Evolutionary conservation across 2,329 filamentous ascomycete genomes (phyloP), one percentile per base, ranked within the genome.

Genomic region (Cercospora zeae-maydis): DNA sequence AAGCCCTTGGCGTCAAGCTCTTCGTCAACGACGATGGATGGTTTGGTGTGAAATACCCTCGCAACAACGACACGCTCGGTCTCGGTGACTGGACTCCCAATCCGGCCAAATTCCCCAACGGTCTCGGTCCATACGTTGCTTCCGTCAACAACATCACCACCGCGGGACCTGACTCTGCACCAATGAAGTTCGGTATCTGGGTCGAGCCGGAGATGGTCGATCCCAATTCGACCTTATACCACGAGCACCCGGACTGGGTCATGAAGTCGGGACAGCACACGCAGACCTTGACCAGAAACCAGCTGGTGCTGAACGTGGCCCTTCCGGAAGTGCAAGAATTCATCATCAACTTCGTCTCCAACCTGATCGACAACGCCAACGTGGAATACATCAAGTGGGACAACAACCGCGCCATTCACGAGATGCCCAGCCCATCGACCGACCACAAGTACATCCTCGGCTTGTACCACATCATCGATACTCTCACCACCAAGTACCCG

Each of bases 161-260:
- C 1, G 74, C 77, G 4, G 76, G 86, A 2, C 76, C 79, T 2
- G 79, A 81, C 0, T 73, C 78, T 2, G 75, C 77, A 0, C 78
- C 81, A 1, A 72, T 89, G 52, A 78, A 81, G 11, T 89, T 89
- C 66, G 86, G 86, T 14, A 78, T 89, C 3, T 89, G 86, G 86
- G 79, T 89, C 1, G 87, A 89, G 70, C 86, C 86, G 0, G 86
- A 89, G 68, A 89, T 89, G 87, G 82, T 88, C 55, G 87, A 85
- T 61, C 82, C 83, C 1, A 83, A 85, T 58, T 88, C 86, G 0
- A 81, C 78, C 1, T 77, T 89, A 1, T 89, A 88, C 70, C 73
- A 80, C 0, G 75, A 84, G 49, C 86, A 89, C 66, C 86, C 86
- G 0, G 85, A 88, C 60, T 89, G 86, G 86, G 84, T 79, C 2